These are phyloP conservation scores for Wickerhamomyces sp. DNA, from an alignment of 1,139 yeast genomes.

Conservation along the genomic window DNA sequence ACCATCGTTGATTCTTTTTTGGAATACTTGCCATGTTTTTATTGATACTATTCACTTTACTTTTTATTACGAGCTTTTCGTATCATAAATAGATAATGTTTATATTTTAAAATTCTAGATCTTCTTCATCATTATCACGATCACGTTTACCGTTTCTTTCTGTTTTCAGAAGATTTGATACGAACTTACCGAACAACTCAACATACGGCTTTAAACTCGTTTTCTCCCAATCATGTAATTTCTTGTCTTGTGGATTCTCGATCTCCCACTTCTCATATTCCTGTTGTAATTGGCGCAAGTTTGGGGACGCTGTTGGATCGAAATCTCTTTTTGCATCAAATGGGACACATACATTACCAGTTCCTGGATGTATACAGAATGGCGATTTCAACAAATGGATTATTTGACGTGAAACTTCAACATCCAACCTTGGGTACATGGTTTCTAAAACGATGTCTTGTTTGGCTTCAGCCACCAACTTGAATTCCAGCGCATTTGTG, in stretches of 20 bases:
- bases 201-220: constrained; percentile 74
- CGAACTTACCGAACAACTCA: constrained; percentile 63
- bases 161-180: constrained; percentile 48
- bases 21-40: too few relatives aligned
- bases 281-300: constrained; percentile 49
- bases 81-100: background rate
- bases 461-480: constrained; percentile 59
- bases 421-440: constrained; percentile 87
- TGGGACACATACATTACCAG: constrained; percentile 98
- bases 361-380: constrained; percentile 96
- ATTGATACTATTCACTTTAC: too few relatives aligned
- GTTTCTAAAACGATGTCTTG: constrained; percentile 79
- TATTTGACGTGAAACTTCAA: constrained; percentile 85
- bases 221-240: constrained; percentile 48
- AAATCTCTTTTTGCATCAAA: constrained; percentile 64
- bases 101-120: constrained; percentile 23
- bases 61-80: background rate
- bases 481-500: constrained; percentile 28
- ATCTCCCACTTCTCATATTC: constrained; percentile 37
- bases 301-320: constrained; percentile 80
- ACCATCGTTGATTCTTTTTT: too few relatives aligned
- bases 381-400: constrained; percentile 94
- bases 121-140: constrained; percentile 30
- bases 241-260: constrained; percentile 24
- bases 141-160: constrained; percentile 47